phyloP scores from a whole-genome alignment of 345 rosid species.

The Adansonia digitata region DNA sequence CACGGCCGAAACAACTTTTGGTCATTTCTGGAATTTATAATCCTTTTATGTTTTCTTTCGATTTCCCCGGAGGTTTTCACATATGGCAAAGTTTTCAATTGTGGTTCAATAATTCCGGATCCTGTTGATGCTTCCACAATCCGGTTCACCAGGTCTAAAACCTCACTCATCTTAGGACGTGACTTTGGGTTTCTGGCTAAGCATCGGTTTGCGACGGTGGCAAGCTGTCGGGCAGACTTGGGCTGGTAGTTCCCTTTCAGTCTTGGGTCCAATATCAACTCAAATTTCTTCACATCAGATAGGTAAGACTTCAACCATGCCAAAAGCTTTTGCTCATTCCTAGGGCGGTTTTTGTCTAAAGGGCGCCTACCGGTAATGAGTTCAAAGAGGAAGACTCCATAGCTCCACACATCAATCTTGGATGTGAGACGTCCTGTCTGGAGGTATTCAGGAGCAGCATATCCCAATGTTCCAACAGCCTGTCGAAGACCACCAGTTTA shows the following conservation, averaged over 20 bases:
- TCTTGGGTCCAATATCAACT: constrained; percentile 57
- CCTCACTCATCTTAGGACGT: constrained; percentile 94
- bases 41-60: constrained; percentile 30
- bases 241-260: constrained; percentile 46
- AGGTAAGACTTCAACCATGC: constrained; percentile 77
- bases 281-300: constrained; percentile 53
- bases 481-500: constrained; percentile 19
- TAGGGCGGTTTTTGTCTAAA: constrained; percentile 70
- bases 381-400: constrained; percentile 87
- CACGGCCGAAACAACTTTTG: constrained; percentile 29
- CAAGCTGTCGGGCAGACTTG: constrained; percentile 54
- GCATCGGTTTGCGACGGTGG: constrained; percentile 69
- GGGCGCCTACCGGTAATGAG: constrained; percentile 89
- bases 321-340: constrained; percentile 72
- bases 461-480: constrained; percentile 93
- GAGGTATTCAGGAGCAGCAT: constrained; percentile 88
- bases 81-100: constrained; percentile 30
- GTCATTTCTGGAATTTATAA: constrained; percentile 31
- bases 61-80: constrained; percentile 18
- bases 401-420: constrained; percentile 88
- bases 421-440: constrained; percentile 78
- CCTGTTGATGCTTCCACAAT: constrained; percentile 43
- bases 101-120: constrained; percentile 29
- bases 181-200: constrained; percentile 59
- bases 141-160: constrained; percentile 55